Conservation (phyloP, 768 basidiomycete genomes). For the Pulveroboletus sp. region DNA sequence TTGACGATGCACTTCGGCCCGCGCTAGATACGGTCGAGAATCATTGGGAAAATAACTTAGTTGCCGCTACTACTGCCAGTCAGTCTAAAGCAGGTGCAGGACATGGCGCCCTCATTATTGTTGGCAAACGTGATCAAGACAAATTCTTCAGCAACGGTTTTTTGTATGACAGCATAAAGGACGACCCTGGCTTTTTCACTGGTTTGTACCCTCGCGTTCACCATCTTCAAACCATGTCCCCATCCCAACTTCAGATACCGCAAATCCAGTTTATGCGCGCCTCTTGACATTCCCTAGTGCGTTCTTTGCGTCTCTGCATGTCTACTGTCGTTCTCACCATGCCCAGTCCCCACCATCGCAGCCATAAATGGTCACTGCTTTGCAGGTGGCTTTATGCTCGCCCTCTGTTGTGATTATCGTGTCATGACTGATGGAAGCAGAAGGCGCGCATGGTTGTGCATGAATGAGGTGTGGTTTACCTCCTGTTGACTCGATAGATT, state of each 20-base stretch:
- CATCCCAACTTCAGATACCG: conserved; percentile 48
- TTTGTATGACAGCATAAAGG: conserved; percentile 51
- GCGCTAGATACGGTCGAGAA: conserved; percentile 71
- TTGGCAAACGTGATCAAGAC: conserved; percentile 71
- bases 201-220: conserved; percentile 36
- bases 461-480: conserved; percentile 72
- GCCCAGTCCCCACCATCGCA: conserved; percentile 72
- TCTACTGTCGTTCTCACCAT: conserved; percentile 1
- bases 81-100: conserved; percentile 35
- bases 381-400: conserved; percentile 78
- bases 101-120: conserved; percentile 72
- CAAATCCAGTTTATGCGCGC: conserved; percentile 68
- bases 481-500: not conserved
- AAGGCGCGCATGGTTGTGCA: conserved; percentile 81
- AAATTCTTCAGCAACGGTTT: conserved; percentile 91
- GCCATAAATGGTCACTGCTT: conserved; percentile 86
- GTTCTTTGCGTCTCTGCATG: conserved; percentile 18
- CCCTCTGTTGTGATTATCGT: conserved; percentile 83
- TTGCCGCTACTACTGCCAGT: conserved; percentile 42
- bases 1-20: conserved; percentile 61
- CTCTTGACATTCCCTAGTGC: conserved; percentile 76
- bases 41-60: conserved; percentile 62
- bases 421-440: conserved; percentile 81
- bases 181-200: conserved; percentile 64
- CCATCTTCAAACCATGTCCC: not conserved